Percentiles rank a stretch among this genome's conserved stretches.
Evolutionary conservation across 2,329 filamentous ascomycete genomes (phyloP).

Genomic region (Geoglossum cookeanum): DNA sequence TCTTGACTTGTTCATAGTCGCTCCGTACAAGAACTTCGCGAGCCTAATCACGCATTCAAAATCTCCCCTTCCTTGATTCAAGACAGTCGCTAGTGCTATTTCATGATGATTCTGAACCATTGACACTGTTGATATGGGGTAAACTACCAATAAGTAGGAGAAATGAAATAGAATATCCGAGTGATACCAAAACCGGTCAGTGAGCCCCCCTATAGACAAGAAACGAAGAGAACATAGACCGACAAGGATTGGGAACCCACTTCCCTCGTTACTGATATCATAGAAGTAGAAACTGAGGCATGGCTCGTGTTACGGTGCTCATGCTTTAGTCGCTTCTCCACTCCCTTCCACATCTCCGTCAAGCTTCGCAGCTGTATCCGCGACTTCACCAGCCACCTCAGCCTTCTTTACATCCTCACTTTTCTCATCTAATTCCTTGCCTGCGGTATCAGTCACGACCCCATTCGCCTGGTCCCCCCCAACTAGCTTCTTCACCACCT

Average conservation of each 20-base stretch:
- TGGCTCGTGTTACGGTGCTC: neutral
- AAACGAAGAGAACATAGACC: neutral
- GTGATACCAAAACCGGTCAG: neutral
- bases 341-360: neutral
- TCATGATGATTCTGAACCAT: neutral
- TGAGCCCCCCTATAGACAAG: neutral
- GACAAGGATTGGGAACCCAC: neutral
- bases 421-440: slow-evolving; percentile 18
- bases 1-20: no score
- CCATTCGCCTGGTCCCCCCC: slow-evolving; percentile 21
- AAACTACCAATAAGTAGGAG: neutral
- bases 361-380: slow-evolving; percentile 22
- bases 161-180: neutral
- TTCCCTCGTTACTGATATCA: neutral
- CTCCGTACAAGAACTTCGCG: no score
- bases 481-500: slow-evolving; percentile 56
- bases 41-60: neutral
- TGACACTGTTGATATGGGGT: neutral
- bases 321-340: neutral
- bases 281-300: neutral
- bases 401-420: slow-evolving; percentile 11
- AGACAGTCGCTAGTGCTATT: neutral
- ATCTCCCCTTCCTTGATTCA: neutral
- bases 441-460: slow-evolving; percentile 14
- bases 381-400: slow-evolving; percentile 21